A percentile compares a stretch with the other conserved stretches of the same genome.
Conservation (phyloP, 371 early-diverging fungal species). For the Lichtheimia hyalospora region DNA sequence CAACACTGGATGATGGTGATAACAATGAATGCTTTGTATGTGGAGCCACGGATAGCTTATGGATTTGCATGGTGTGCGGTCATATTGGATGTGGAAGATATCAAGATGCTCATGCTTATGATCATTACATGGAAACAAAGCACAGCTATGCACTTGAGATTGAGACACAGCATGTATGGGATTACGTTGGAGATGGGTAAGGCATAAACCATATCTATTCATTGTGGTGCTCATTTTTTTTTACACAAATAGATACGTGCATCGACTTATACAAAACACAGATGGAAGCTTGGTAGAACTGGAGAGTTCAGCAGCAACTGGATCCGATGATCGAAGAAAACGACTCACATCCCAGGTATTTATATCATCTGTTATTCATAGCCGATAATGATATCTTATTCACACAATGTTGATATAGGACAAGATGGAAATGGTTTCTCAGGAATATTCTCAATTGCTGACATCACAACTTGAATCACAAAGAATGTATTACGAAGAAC, state of each 20-base stretch:
- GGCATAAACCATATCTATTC: neutral
- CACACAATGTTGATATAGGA: conserved; percentile 39
- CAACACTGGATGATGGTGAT: conserved; percentile 18
- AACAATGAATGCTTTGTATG: conserved; percentile 74
- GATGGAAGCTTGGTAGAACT: conserved; percentile 83
- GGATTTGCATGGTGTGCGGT: conserved; percentile 96
- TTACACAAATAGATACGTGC: conserved; percentile 62
- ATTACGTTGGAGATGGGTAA: conserved; percentile 91
- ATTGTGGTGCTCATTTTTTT: neutral
- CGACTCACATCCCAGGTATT: too few species aligned
- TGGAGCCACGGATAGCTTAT: conserved; percentile 71
- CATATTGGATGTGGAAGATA: conserved; percentile 85
- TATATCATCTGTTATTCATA: too few species aligned
- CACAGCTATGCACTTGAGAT: conserved; percentile 91
- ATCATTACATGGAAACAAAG: conserved; percentile 76
- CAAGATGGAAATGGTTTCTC: conserved; percentile 75
- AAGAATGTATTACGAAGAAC: conserved; percentile 81
- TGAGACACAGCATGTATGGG: conserved; percentile 96
- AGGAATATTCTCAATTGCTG: conserved; percentile 81
- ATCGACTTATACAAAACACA: conserved; percentile 84
- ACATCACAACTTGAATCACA: conserved; percentile 88
- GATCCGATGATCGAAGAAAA: too few species aligned
- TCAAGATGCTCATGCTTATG: conserved; percentile 82
- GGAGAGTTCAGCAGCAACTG: too few species aligned
- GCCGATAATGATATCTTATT: too few species aligned